Evolutionary conservation across 2,329 filamentous ascomycete genomes (phyloP).

Genomic region (Diaporthe citri): DNA sequence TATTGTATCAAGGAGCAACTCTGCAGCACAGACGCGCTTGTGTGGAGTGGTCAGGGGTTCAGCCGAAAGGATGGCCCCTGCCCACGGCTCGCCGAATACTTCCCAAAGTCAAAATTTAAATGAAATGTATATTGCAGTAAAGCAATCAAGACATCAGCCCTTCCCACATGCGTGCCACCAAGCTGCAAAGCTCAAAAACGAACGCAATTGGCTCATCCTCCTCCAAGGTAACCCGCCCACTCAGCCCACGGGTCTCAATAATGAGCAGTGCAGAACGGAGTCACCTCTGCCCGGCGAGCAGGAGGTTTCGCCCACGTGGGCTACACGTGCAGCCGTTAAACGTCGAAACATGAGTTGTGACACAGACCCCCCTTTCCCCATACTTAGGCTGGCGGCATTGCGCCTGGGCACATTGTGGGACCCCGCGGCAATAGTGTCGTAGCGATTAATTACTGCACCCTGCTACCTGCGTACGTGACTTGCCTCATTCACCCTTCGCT

Average conservation of each 20-base stretch:
- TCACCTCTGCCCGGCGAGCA: neutral
- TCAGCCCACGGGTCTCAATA: neutral
- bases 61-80: neutral
- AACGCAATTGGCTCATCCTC: neutral
- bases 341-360: constrained; percentile 25
- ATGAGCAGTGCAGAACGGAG: neutral
- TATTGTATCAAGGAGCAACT: constrained; percentile 23
- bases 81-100: neutral
- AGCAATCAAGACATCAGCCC: no score
- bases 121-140: neutral
- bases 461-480: neutral
- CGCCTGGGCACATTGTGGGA: neutral
- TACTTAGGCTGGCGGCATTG: neutral
- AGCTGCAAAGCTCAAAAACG: neutral
- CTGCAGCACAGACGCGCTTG: constrained; percentile 27
- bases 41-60: neutral
- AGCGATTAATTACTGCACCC: neutral
- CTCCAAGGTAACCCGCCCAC: neutral
- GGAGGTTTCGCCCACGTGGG: constrained; percentile 23
- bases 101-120: neutral
- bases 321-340: neutral
- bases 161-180: neutral
- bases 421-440: neutral
- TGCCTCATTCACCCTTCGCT: no score
- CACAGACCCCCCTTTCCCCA: constrained; percentile 1